Conservation (phyloP, 208 protist genomes). For the Strigomonas culicis region DNA sequence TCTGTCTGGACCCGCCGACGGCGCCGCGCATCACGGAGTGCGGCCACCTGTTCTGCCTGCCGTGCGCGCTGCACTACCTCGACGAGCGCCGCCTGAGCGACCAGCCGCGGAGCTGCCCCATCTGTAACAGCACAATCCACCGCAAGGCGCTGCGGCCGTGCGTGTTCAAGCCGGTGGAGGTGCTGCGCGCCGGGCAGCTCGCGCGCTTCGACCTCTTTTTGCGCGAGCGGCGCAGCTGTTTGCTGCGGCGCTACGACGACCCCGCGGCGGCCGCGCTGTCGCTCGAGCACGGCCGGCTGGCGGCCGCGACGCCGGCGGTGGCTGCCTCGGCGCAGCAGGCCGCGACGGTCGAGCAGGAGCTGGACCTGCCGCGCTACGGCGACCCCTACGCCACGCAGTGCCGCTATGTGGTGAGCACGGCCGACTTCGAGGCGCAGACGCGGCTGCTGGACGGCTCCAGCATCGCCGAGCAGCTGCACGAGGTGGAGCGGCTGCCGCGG, state of each 20-base stretch:
- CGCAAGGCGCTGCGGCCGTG: constrained; percentile 53
- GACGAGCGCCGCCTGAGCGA: constrained; percentile 31
- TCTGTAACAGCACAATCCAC: constrained; percentile 61
- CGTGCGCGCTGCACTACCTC: constrained; percentile 77
- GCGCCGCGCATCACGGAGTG: constrained; percentile 84
- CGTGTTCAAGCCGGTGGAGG: constrained; percentile 37
- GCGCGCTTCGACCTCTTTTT: constrained; percentile 68
- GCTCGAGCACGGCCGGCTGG: background rate
- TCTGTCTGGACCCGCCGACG: constrained; percentile 68
- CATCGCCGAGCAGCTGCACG: constrained; percentile 46
- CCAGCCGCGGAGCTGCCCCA: constrained; percentile 61
- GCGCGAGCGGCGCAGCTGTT: constrained; percentile 44
- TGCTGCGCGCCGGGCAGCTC: constrained; percentile 25
- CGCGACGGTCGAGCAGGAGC: background rate
- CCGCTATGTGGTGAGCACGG: constrained; percentile 69
- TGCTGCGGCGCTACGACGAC: constrained; percentile 73
- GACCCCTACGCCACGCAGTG: constrained; percentile 51
- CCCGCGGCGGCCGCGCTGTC: constrained; percentile 10
- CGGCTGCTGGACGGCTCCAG: constrained; percentile 39
- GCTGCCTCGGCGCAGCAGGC: background rate
- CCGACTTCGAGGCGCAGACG: constrained; percentile 40
- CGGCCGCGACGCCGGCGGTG: background rate
- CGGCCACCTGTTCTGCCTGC: constrained; percentile 78
- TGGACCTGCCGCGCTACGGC: constrained; percentile 42
- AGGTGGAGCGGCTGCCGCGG: constrained; percentile 28